phyloP scores from a whole-genome alignment of 2,329 filamentous ascomycete genomes.

The Cordyceps farinosa region DNA sequence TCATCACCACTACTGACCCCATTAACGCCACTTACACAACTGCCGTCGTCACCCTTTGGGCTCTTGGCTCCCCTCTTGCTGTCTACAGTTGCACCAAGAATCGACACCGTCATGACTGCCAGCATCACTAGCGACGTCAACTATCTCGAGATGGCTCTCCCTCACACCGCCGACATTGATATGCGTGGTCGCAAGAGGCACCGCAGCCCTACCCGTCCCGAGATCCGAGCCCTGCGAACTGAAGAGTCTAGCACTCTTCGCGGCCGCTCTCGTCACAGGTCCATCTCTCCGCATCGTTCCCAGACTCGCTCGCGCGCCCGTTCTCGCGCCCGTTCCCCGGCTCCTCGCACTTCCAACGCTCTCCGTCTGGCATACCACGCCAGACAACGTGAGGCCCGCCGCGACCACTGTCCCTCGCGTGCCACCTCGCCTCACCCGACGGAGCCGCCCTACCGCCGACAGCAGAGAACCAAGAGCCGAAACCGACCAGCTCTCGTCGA shows the following conservation, averaged over 20 bases:
- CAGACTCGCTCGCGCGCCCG: constrained; percentile 30
- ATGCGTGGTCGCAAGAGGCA: constrained; percentile 39
- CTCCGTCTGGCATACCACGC: constrained; percentile 38
- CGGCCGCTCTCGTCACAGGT: constrained; percentile 39
- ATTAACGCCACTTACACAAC: constrained; percentile 14
- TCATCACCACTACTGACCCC: neutral
- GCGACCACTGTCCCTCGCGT: constrained; percentile 43
- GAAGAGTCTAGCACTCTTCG: constrained; percentile 43
- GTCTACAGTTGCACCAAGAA: neutral
- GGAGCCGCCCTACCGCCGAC: constrained; percentile 32
- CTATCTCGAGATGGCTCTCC: constrained; percentile 13
- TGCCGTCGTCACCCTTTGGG: neutral
- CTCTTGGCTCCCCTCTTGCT: neutral
- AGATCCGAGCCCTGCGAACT: constrained; percentile 31
- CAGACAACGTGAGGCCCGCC: constrained; percentile 38
- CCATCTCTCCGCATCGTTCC: constrained; percentile 34
- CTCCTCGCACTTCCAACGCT: constrained; percentile 38
- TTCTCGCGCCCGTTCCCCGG: constrained; percentile 31
- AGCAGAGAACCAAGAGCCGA: constrained; percentile 38
- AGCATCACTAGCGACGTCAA: constrained; percentile 5
- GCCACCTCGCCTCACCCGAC: constrained; percentile 32
- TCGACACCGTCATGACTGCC: neutral
- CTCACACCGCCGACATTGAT: constrained; percentile 9
- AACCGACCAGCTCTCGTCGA: constrained; percentile 34
- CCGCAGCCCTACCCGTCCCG: constrained; percentile 35